Evolutionary conservation across 2,329 filamentous ascomycete genomes (phyloP), one percentile per base, ranked within the genome.

Genomic region (Fusarium sp.): DNA sequence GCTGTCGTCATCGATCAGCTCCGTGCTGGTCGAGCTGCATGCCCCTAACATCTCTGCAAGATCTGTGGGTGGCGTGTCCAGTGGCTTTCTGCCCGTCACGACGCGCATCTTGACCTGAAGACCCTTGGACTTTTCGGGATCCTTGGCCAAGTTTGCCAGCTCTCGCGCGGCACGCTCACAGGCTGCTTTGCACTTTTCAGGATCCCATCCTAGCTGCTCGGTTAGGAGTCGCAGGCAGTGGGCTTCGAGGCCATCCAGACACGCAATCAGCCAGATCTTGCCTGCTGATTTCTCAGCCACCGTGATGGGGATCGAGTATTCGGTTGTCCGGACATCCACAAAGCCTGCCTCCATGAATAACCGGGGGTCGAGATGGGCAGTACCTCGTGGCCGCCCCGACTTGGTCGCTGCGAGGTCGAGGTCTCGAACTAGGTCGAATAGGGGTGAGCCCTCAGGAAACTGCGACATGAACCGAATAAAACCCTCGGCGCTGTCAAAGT

Each of bases 191-290:
- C 87, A 88, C 37, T 85, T 81, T 1, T 88, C 84, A 1, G 86
- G 80, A 25, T 87, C 84, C 88, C 88, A 90, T 9, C 82, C 86
- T 81, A 89, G 85, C 57, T 88, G 82, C 72, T 84, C 85, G 1
- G 88, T 90, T 66, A 91, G 82, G 13, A 87, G 82, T 37, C 89
- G 84, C 71, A 91, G 77, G 45, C 82, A 85, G 35, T 81, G 78
- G 13, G 88, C 84, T 77, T 90, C 88, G 34, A 89, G 77, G 4
- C 85, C 84, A 65, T 89, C 87, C 35, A 90, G 80, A 67, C 87
- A 84, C 3, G 85, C 83, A 27, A 89, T 85, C 35, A 90, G 82
- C 87, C 87, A 90, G 58, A 89, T 85, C 71, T 88, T 88, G 45
- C 88, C 87, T 4, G 86, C 85, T 9, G 83, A 84, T 59, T 80